Conservation (phyloP, 176 grass and related monocot genomes). For the Oryza longistaminata region DNA sequence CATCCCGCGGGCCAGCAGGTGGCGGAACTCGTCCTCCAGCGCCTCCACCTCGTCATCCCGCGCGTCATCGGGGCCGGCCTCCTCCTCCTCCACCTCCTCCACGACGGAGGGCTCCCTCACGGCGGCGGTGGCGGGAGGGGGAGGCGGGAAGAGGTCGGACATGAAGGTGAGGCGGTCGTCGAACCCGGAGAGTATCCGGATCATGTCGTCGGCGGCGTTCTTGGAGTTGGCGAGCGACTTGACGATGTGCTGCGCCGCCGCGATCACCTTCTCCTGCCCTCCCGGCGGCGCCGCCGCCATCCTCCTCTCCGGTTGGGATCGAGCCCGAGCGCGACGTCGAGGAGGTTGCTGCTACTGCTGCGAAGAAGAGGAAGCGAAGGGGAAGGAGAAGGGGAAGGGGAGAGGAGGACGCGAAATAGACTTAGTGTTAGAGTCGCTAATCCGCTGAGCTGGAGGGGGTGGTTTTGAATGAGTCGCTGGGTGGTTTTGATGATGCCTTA, state of each 20-base stretch:
- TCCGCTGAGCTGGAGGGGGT: constrained; percentile 4
- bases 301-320: constrained; percentile 5
- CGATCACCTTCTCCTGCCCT: constrained; percentile 85
- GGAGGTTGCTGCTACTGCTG: background rate
- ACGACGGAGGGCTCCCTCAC: background rate
- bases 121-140: background rate
- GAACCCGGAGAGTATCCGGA: constrained; percentile 88
- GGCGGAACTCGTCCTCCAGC: constrained; percentile 85
- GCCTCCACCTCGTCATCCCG: constrained; percentile 33
- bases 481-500: constrained; percentile 21
- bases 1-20: constrained; percentile 63
- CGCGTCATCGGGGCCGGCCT: constrained; percentile 16
- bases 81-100: constrained; percentile 28
- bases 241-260: constrained; percentile 81
- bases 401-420: background rate
- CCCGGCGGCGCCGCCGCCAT: constrained; percentile 62
- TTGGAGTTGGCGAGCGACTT: constrained; percentile 82
- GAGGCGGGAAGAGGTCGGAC: constrained; percentile 62
- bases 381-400: background rate
- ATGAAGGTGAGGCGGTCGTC: constrained; percentile 73
- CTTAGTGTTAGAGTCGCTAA: background rate
- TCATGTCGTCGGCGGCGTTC: constrained; percentile 96
- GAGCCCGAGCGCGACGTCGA: background rate
- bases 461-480: constrained; percentile 38
- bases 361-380: background rate